Percentiles rank a stretch among this genome's conserved stretches.
Conservation (phyloP, 495 filamentous ascomycete genomes). For the Penicillium malachiteum region DNA sequence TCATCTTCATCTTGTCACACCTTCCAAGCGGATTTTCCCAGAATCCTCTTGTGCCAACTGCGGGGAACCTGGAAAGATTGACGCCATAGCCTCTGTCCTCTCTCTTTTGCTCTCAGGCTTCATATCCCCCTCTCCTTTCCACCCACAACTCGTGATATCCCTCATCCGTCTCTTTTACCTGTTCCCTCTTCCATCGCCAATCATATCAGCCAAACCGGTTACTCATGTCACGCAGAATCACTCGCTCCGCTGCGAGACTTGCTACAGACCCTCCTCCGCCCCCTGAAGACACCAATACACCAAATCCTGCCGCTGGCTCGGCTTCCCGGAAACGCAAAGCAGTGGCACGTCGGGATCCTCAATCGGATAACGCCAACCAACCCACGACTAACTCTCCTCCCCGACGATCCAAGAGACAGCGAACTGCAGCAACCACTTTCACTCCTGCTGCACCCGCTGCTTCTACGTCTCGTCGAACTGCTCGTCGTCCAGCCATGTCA, state of each 20-base stretch:
- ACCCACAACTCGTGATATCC: neutral
- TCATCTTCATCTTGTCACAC: too few relatives aligned
- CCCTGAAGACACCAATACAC: slow-evolving; percentile 35
- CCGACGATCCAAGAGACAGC: slow-evolving; percentile 45
- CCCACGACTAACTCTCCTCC: slow-evolving; percentile 42
- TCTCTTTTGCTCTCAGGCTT: too few relatives aligned
- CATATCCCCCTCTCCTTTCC: too few relatives aligned
- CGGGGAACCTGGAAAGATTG: too few relatives aligned
- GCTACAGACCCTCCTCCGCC: slow-evolving; percentile 61
- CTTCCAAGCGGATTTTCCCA: too few relatives aligned
- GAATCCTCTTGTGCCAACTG: too few relatives aligned
- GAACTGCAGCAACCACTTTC: slow-evolving; percentile 38
- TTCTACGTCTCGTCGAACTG: slow-evolving; percentile 55
- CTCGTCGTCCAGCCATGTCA: slow-evolving; percentile 72
- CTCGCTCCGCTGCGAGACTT: slow-evolving; percentile 75
- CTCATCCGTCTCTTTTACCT: neutral
- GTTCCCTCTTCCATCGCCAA: slow-evolving; percentile 3
- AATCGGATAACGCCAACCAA: slow-evolving; percentile 39
- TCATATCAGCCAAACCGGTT: slow-evolving; percentile 26
- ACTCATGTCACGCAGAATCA: slow-evolving; percentile 85
- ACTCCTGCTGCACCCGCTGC: slow-evolving; percentile 42
- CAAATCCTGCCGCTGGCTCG: slow-evolving; percentile 40
- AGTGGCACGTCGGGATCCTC: slow-evolving; percentile 40
- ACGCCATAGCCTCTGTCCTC: too few relatives aligned
- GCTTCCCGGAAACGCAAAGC: slow-evolving; percentile 60